Percentiles rank a stretch among this genome's conserved stretches.
Conservation (phyloP, 495 filamentous ascomycete genomes). For the Penicillium macrosclerotiorum region DNA sequence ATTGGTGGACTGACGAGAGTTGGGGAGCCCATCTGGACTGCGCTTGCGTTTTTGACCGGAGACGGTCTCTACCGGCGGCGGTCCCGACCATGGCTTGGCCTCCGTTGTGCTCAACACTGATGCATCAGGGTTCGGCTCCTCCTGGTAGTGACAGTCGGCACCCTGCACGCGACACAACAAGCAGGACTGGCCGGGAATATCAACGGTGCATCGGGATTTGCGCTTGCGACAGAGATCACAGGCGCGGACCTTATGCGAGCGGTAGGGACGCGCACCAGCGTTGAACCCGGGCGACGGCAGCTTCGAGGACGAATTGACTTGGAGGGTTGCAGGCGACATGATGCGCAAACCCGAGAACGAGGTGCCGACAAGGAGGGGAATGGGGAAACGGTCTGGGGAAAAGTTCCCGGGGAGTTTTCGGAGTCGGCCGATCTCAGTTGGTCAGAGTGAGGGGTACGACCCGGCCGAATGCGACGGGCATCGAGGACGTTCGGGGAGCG, state of each 20-base stretch:
- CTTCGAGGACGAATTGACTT: slow-evolving; percentile 35
- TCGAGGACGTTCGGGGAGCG: slow-evolving; percentile 4
- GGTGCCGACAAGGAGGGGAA: slow-evolving; percentile 7
- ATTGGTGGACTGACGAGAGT: slow-evolving; percentile 23
- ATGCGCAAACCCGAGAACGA: slow-evolving; percentile 22
- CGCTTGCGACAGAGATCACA: slow-evolving; percentile 53
- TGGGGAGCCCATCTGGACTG: slow-evolving; percentile 23
- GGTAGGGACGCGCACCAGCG: slow-evolving; percentile 46
- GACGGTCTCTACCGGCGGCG: slow-evolving; percentile 19
- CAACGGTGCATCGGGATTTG: slow-evolving; percentile 52
- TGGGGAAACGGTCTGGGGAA: slow-evolving; percentile 17
- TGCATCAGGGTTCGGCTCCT: slow-evolving; percentile 31
- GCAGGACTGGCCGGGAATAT: slow-evolving; percentile 47
- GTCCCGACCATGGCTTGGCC: slow-evolving; percentile 28
- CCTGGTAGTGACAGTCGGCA: slow-evolving; percentile 49
- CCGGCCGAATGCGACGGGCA: slow-evolving; percentile 23
- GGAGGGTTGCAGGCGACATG: slow-evolving; percentile 38
- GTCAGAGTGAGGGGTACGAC: slow-evolving; percentile 25
- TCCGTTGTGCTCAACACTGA: slow-evolving; percentile 27
- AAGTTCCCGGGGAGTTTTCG: slow-evolving; percentile 24
- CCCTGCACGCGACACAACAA: slow-evolving; percentile 50
- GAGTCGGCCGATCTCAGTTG: slow-evolving; percentile 28
- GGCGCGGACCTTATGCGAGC: slow-evolving; percentile 52
- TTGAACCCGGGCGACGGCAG: slow-evolving; percentile 43
- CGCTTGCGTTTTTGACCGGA: slow-evolving; percentile 43